These are phyloP conservation scores for Debaryomyces sp. DNA, from an alignment of 1,139 yeast species.

Conservation along the genomic window DNA sequence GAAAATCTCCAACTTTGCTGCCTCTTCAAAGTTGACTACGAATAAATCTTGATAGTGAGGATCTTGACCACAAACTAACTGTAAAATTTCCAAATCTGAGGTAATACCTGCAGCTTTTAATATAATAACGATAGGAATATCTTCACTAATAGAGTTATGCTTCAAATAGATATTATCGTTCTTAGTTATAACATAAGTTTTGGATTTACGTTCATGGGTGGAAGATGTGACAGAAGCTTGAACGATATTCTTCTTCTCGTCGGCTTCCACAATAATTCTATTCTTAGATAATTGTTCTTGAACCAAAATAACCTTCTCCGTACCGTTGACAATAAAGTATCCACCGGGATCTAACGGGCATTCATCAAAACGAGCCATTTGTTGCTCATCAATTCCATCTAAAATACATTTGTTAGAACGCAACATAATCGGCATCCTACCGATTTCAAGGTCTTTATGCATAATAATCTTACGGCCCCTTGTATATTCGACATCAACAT, in stretches of 20 bases:
- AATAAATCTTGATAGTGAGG: slow-evolving; percentile 88
- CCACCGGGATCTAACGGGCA: slow-evolving; percentile 99
- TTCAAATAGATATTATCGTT: slow-evolving; percentile 87
- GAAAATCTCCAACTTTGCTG: slow-evolving; percentile 79
- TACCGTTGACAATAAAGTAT: slow-evolving; percentile 95
- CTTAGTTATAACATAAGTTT: slow-evolving; percentile 92
- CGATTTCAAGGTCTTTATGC: slow-evolving; percentile 90
- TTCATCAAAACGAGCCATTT: slow-evolving; percentile 88
- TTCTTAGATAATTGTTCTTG: slow-evolving; percentile 97
- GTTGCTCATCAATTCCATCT: slow-evolving; percentile 72
- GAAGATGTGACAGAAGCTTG: slow-evolving; percentile 98
- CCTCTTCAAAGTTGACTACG: slow-evolving; percentile 92
- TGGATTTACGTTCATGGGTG: slow-evolving; percentile 96
- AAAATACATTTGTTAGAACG: slow-evolving; percentile 89
- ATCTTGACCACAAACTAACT: slow-evolving; percentile 89
- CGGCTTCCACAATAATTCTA: slow-evolving; percentile 97
- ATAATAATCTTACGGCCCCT: slow-evolving; percentile 90
- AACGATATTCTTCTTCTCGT: slow-evolving; percentile 88
- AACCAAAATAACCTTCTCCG: slow-evolving; percentile 93
- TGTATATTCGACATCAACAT: slow-evolving; percentile 96
- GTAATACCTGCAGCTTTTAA: slow-evolving; percentile 95
- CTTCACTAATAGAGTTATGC: slow-evolving; percentile 94
- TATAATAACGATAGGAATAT: slow-evolving; percentile 89
- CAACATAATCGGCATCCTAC: slow-evolving; percentile 97
- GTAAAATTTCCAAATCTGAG: slow-evolving; percentile 91